Evolutionary conservation across 257 asterid genomes (phyloP).

Genomic region (Sherardia arvensis): DNA sequence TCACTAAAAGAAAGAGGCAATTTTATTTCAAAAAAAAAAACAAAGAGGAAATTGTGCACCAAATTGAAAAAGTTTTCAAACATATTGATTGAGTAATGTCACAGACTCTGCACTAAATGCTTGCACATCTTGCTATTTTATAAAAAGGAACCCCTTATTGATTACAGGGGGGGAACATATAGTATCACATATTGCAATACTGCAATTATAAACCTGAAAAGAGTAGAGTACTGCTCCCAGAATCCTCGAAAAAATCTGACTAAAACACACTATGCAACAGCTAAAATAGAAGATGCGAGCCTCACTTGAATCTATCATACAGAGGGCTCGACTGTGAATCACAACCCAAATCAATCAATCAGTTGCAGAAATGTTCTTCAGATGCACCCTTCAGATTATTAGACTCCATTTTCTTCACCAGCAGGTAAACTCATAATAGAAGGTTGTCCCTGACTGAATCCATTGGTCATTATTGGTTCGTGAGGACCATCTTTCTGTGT

Average conservation of each 20-base stretch:
- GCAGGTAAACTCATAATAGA: slow-evolving; percentile 22
- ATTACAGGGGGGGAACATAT: too few species aligned
- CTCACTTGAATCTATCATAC: slow-evolving; percentile 35
- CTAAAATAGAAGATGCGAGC: slow-evolving; percentile 17
- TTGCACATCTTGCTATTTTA: too few species aligned
- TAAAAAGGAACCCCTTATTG: slow-evolving; percentile 21
- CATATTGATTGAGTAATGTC: neutral
- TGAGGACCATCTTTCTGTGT: slow-evolving; percentile 14
- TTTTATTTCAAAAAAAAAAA: too few species aligned
- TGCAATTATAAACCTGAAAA: slow-evolving; percentile 26
- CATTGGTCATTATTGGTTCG: slow-evolving; percentile 42
- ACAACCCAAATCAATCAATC: neutral
- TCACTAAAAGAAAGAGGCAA: too few species aligned
- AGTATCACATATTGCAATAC: slow-evolving; percentile 20
- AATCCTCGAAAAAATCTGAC: slow-evolving; percentile 14
- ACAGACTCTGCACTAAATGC: neutral
- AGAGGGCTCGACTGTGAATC: slow-evolving; percentile 25
- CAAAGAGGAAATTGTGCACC: neutral
- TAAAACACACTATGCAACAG: slow-evolving; percentile 17
- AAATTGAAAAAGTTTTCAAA: neutral
- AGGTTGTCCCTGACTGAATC: slow-evolving; percentile 26
- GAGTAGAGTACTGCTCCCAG: slow-evolving; percentile 19
- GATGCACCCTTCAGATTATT: slow-evolving; percentile 8
- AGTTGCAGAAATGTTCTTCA: slow-evolving; percentile 5
- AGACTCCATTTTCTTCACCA: slow-evolving; percentile 39